A percentile compares a stretch with the other conserved stretches of the same genome.
These are phyloP conservation scores for Blastobotrys indianensis DNA, from an alignment of 1,139 yeast species.

Conservation along the genomic window DNA sequence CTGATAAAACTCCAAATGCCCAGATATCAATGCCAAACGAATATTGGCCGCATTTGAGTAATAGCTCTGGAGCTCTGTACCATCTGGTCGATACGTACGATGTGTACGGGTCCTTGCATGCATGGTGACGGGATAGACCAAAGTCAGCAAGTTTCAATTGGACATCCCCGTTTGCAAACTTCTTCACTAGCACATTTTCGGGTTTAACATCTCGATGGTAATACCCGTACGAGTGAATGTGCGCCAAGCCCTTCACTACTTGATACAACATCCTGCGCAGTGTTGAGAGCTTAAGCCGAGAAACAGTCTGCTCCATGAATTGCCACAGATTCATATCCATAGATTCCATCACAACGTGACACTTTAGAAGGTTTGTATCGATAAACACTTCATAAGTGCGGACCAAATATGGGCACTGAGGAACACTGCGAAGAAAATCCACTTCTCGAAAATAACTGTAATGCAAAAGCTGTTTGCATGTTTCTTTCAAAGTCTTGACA, in stretches of 20 bases:
- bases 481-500: constrained; percentile 68
- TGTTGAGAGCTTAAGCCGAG: constrained; percentile 38
- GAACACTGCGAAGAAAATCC: constrained; percentile 60
- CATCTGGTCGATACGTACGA: constrained; percentile 91
- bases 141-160: constrained; percentile 84
- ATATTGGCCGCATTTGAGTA: constrained; percentile 60
- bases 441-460: constrained; percentile 69
- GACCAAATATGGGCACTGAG: constrained; percentile 67
- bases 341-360: constrained; percentile 84
- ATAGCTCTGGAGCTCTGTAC: constrained; percentile 93
- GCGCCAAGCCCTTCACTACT: constrained; percentile 66
- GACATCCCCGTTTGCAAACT: constrained; percentile 29
- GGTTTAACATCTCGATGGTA: constrained; percentile 94
- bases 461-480: constrained; percentile 46
- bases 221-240: constrained; percentile 68
- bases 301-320: constrained; percentile 24
- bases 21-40: constrained; percentile 82
- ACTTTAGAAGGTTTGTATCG: constrained; percentile 50
- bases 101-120: constrained; percentile 48
- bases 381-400: constrained; percentile 73
- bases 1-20: constrained; percentile 89
- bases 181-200: constrained; percentile 70
- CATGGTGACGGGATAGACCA: constrained; percentile 71
- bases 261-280: constrained; percentile 62
- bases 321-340: constrained; percentile 79